Evolutionary conservation across 768 basidiomycete species (phyloP).

Genomic region (Sistotremastrum suecicum): DNA sequence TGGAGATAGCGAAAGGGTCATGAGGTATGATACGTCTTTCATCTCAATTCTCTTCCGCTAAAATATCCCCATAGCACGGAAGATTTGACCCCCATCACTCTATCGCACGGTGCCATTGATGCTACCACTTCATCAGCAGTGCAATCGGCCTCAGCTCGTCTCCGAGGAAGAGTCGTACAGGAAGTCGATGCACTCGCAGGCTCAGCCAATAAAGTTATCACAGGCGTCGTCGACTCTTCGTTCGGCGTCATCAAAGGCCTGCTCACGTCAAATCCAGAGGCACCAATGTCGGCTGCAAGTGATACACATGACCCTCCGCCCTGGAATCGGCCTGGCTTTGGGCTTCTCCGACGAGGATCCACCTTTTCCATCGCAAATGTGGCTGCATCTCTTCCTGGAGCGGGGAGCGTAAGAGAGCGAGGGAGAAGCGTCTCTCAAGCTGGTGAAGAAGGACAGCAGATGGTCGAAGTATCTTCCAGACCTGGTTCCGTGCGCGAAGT

Average conservation of each 20-base stretch:
- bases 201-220: constrained; percentile 66
- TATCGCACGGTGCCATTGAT: constrained; percentile 40
- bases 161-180: constrained; percentile 69
- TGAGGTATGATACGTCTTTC: constrained; percentile 31
- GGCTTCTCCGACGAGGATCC: constrained; percentile 58
- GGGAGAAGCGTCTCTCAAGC: constrained; percentile 3
- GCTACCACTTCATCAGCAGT: constrained; percentile 20
- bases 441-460: constrained; percentile 36
- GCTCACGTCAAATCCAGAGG: constrained; percentile 7
- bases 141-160: constrained; percentile 33
- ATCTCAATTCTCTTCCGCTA: not conserved
- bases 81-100: constrained; percentile 69
- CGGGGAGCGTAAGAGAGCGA: constrained; percentile 21
- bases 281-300: constrained; percentile 10
- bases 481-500: constrained; percentile 33
- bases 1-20: constrained; percentile 40
- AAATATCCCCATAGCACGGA: constrained; percentile 37
- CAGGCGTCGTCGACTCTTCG: constrained; percentile 80
- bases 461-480: constrained; percentile 39
- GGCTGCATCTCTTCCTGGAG: constrained; percentile 48
- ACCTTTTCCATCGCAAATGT: constrained; percentile 76
- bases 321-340: constrained; percentile 43
- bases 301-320: constrained; percentile 21
- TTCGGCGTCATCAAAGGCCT: constrained; percentile 78
- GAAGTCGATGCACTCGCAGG: constrained; percentile 67